Percentiles rank a stretch among this genome's conserved stretches.
phyloP scores from a whole-genome alignment of 139 green algal species.

The Zygnema circumcarinatum region DNA sequence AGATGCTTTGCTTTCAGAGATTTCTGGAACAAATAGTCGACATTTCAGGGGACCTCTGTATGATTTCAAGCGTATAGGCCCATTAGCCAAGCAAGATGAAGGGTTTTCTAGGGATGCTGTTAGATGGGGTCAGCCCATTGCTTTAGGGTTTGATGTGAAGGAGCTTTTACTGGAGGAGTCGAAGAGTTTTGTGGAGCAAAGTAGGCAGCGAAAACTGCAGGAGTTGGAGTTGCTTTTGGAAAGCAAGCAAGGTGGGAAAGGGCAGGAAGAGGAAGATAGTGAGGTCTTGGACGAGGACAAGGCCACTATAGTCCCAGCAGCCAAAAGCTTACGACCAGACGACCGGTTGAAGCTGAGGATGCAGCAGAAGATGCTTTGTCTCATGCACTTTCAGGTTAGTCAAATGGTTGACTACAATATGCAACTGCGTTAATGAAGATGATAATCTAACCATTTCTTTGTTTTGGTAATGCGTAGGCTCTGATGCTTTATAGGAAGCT shows the following conservation, averaged over 20 bases:
- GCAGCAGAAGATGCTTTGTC: conserved; percentile 46
- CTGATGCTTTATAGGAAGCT: too few relatives aligned
- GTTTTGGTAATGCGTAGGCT: too few relatives aligned
- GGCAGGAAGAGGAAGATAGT: background rate
- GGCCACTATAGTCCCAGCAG: background rate
- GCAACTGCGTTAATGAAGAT: too few relatives aligned
- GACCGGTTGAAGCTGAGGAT: conserved; percentile 27
- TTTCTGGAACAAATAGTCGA: background rate
- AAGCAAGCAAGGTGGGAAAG: background rate
- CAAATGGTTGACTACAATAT: too few relatives aligned
- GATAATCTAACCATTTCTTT: too few relatives aligned
- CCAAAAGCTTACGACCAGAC: background rate
- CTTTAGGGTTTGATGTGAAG: conserved; percentile 1
- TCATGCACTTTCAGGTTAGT: conserved; percentile 33
- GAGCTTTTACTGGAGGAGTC: conserved; percentile 27
- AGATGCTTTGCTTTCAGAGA: background rate
- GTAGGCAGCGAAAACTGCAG: background rate
- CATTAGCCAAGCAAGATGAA: background rate
- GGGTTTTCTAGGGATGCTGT: background rate
- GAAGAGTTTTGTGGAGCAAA: background rate
- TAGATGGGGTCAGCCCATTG: background rate
- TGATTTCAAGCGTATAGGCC: conserved; percentile 10
- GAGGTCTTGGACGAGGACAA: background rate
- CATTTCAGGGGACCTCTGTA: conserved; percentile 22
- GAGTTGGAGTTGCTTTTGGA: conserved; percentile 27